Evolutionary conservation across 2,329 filamentous ascomycete species (phyloP).

Genomic region (Talaromyces islandicus): DNA sequence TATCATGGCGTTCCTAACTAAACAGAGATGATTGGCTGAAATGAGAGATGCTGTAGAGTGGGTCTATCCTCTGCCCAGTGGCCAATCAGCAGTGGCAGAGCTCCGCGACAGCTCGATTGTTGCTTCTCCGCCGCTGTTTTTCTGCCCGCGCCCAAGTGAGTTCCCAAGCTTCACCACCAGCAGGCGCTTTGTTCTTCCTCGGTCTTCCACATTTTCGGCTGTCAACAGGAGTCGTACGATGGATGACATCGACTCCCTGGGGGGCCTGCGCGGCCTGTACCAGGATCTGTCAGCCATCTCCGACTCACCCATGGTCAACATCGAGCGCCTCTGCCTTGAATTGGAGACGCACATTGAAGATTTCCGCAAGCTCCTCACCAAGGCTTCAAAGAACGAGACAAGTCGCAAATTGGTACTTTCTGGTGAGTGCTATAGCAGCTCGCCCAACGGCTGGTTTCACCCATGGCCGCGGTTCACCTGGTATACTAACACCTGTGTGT

Average conservation of each 20-base stretch:
- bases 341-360: slow-evolving; percentile 62
- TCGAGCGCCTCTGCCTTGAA: slow-evolving; percentile 61
- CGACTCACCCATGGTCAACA: slow-evolving; percentile 62
- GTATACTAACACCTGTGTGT: slow-evolving; percentile 7
- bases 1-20: not conserved
- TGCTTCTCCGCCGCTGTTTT: slow-evolving; percentile 23
- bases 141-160: slow-evolving; percentile 21
- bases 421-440: slow-evolving; percentile 43
- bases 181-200: slow-evolving; percentile 19
- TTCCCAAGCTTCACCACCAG: slow-evolving; percentile 10
- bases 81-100: slow-evolving; percentile 9
- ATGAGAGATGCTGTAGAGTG: not conserved
- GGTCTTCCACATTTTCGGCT: slow-evolving; percentile 11
- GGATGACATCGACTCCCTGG: slow-evolving; percentile 68
- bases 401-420: slow-evolving; percentile 67
- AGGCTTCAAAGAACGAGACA: slow-evolving; percentile 65
- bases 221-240: slow-evolving; percentile 41
- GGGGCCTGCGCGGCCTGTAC: slow-evolving; percentile 76
- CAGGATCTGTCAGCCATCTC: slow-evolving; percentile 73
- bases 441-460: not conserved
- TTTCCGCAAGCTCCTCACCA: slow-evolving; percentile 68
- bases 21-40: not conserved
- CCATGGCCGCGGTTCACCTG: not conserved
- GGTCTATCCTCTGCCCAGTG: not conserved
- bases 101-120: slow-evolving; percentile 15